Evolutionary conservation across 148 eudicot species (phyloP), one percentile per base, ranked within the genome.

Genomic region (Chenopodium berlandieri): DNA sequence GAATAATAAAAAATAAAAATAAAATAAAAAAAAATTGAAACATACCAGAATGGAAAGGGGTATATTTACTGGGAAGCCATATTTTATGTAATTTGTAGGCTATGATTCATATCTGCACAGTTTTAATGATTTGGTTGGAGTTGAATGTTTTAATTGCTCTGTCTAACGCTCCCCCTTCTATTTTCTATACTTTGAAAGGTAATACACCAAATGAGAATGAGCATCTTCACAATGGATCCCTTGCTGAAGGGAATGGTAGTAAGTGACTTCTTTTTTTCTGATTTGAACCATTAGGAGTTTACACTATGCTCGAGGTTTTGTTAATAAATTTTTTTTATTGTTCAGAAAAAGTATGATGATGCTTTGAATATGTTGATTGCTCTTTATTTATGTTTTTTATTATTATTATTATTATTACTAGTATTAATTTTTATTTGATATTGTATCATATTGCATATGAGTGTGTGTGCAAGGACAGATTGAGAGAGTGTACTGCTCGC

Each of bases 181-280:
- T 52, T 52, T 48, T 47, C 58, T 2, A 23, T 74, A 16, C 31
- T 22, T 75, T 72, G 84, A 46, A 82, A 90, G 97, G 97, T 85
- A 86, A 89, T 81, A 63, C 52, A 69, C 34, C 80, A 19, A 78
- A 82, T 73, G 84, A 88, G 54, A 75, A 80, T 44, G 76, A 78
- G 76, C 83, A 75, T 75, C 75, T 70, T 79, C 73, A 77, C 2
- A 89, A 90, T 84, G 95, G 92, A 83, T 80, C 85, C 48, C 56
- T 52, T 75, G 84, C 87, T 60, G 85, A 79, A 82, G 82, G 75
- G 70, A 89, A 90, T 74, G 84, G 85, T 56, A 83, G 97, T 93
- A 80, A 88, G 90, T 89, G 56, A 68, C 58, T 82, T 82, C 76
- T 68, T 71, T 20, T 14, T 62, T 50, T 17, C 2, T 74, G 47